Base-by-base conservation (phyloP, 2,329 filamentous ascomycete genomes). In the Penicillium sp. region DNA sequence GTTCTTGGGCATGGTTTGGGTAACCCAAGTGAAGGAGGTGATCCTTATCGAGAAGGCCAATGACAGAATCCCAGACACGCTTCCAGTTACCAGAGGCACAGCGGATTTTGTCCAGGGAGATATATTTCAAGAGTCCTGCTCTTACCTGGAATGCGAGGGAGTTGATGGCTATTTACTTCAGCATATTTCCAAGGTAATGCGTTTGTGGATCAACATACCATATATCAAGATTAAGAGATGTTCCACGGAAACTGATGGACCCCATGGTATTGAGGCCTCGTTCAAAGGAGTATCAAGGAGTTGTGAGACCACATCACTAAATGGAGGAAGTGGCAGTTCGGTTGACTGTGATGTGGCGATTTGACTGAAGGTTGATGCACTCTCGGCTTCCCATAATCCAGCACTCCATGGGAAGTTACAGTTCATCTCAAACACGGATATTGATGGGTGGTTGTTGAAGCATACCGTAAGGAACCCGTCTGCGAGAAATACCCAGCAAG, bases 391-490 rank as follows among this genome's bases (percentile, higher is more conserved):
- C 55, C 67, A 70, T 45, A 69, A 24, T 38, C 63, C 63, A 3
- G 67, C 62, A 14, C 57, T 64, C 67, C 67, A 70, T 0, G 67
- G 65, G 16, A 70, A 67, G 32, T 67, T 55, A 32, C 67, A 70
- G 27, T 68, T 58, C 63, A 70, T 65, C 41, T 69, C 67, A 29
- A 69, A 69, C 1, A 66, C 61, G 1, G 67, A 68, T 22, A 70
- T 38, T 16, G 61, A 58, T 3, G 67, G 67, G 31, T 68, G 62
- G 16, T 68, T 70, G 5, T 68, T 69, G 52, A 69, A 69, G 44
- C 67, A 70, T 6, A 70, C 66, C 1, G 67, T 70, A 14, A 70
- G 60, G 11, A 70, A 70, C 7, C 67, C 67, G 31, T 70, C 67
- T 0, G 67, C 67, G 14, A 70, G 61, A n/a, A 69, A 70, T 3